Base-by-base conservation (phyloP, 305 asterid genomes). In the Ruellia speciosa region DNA sequence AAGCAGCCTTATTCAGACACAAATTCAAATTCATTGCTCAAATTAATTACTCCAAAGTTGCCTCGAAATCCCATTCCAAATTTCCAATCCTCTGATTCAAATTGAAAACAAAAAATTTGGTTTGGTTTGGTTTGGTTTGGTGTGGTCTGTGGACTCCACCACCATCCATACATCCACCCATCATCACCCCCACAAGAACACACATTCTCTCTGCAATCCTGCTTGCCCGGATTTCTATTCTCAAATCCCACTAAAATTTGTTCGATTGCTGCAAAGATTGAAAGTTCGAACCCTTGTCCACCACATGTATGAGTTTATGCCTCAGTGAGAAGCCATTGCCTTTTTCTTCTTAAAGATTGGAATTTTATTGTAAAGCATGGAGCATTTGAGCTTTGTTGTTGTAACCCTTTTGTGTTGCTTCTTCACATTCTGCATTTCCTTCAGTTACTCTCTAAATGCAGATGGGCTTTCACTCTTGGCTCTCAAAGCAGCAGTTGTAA, bases 391-490 rank as follows among this genome's bases (percentile, higher is more conserved):
- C 12, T 59, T 45, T 54, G 11, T 13, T 35, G 11, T 15, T 39
- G 50, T 54, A 52, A 14, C 68, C 11, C 41, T 62, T 33, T 50
- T 82, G 19, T 59, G 79, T 17, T 65, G 14, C 73, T 61, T 83
- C 60, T 63, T 77, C 67, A 45, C 79, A 43, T 63, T 77, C 64
- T 75, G 54, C 71, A 56, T 75, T 67, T 63, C 69, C 49, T 41
- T 65, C 33, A 13, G 77, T 9, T 64, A 33, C 33, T 78, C 95
- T 24, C 80, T 88, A 24, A 82, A 69, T 66, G 67, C 90, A 35
- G 99, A 92, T 60, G 99, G 96, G 0, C 75, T 92, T 14, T 88
- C 96, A 3, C 86, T 88, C 48, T 69, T 92, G 64, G 95, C 96
- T 31, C 90, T 92, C 24, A 88, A 86, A 84, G 75, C 94, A 33